Evolutionary conservation across 441 rosid genomes (phyloP).

Genomic region (Erysimum cheiri): DNA sequence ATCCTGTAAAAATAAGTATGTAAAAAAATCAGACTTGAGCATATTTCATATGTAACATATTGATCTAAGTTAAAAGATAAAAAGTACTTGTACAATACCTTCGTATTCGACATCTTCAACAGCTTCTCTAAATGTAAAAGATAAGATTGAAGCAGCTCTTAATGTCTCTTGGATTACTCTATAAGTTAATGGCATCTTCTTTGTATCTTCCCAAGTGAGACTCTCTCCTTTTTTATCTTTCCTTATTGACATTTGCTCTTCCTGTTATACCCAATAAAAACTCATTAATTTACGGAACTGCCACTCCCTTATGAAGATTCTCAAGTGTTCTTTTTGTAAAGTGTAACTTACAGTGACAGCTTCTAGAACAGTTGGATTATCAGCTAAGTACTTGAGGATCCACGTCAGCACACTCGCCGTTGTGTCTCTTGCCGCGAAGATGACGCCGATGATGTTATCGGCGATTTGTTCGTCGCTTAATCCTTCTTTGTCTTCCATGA

Average conservation of each 20-base stretch:
- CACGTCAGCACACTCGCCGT: constrained; percentile 57
- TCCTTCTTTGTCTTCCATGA: constrained; percentile 44
- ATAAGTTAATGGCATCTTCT: constrained; percentile 50
- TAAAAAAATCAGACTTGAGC: neutral
- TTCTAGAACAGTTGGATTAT: constrained; percentile 46
- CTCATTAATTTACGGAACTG: constrained; percentile 34
- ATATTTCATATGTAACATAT: constrained; percentile 5
- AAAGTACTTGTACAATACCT: constrained; percentile 31
- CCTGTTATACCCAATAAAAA: constrained; percentile 36
- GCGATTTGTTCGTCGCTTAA: constrained; percentile 50
- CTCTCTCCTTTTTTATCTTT: constrained; percentile 41
- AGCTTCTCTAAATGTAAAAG: constrained; percentile 57
- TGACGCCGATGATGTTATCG: constrained; percentile 53
- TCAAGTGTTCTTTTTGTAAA: constrained; percentile 21
- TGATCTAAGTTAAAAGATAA: neutral
- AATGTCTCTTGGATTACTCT: constrained; percentile 51
- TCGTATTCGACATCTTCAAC: constrained; percentile 55
- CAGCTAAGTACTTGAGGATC: constrained; percentile 55
- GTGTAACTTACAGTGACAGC: constrained; percentile 46
- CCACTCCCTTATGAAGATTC: constrained; percentile 26
- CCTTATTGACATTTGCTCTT: constrained; percentile 47
- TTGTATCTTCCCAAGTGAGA: constrained; percentile 52
- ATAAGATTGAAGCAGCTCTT: constrained; percentile 51
- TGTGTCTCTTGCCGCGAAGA: constrained; percentile 57
- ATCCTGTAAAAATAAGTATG: constrained; percentile 40